Evolutionary conservation across 176 grass and related monocot species (phyloP), one percentile per base, ranked within the genome.

Genomic region (Oryza australiensis): DNA sequence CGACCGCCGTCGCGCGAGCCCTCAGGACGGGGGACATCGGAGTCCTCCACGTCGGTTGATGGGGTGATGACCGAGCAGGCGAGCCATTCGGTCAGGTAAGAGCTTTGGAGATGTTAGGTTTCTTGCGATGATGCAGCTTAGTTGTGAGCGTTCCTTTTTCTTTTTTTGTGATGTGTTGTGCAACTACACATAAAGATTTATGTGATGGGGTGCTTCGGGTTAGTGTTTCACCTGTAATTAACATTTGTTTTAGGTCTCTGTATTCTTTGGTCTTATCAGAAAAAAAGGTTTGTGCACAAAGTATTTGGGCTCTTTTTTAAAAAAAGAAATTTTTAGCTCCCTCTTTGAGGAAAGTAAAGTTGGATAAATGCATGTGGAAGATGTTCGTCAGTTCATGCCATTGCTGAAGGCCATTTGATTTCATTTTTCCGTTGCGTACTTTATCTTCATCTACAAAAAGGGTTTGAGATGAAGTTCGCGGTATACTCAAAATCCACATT

Each of bases 1-100:
- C 95, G 51, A 12, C 79, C 77, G 95, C 84, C 75, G 88, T 93
- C 70, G 92, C 88, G 24, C 83, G 81, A 41, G 88, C 84, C 26
- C 42, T 90, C 35, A 77, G 90, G 20, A 69, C 66, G 57, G 90
- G 86, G 30, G 82, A 90, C 49, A 66, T 89, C 35, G 81, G 66
- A 4, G 48, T 79, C 49, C 65, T 93, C 59, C 84, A 80, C 30
- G n/a, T 88, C 26, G 83, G 62, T 18, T 88, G 71, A 93, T 12
- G 46, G 4, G 13, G 12, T 84, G 70, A 93, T 13, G 64, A 2
- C 0, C 1, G 9, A 2, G 45, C 45, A 13, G 45, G 45, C 45
- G 45, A 48, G 14, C 46, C 14, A 51, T 6, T 51, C 7, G 20
- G 2, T 5, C 49, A 55, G 48, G 3, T 55, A 18, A 22, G 18